Percentiles rank a stretch among this genome's conserved stretches.
Conservation (phyloP, 1,284 basidiomycete genomes). For the Puccinia hordei region DNA sequence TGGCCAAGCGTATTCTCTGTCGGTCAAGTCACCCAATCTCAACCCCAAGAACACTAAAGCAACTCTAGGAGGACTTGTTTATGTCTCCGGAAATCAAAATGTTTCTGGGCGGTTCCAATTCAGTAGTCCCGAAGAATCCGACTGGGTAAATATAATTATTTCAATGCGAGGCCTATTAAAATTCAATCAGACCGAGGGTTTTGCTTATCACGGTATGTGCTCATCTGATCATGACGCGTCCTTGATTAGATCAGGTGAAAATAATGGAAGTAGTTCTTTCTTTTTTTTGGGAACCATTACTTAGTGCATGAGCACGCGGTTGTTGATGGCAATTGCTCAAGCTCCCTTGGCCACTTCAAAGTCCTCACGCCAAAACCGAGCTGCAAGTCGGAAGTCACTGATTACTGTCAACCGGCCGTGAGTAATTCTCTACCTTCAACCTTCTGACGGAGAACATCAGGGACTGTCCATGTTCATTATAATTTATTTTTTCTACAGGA, state of each 20-base stretch:
- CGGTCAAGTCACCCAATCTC: background rate
- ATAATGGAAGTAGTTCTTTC: background rate
- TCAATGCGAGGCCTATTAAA: conserved; percentile 12
- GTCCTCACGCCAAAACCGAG: conserved; percentile 53
- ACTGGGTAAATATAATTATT: conserved; percentile 8
- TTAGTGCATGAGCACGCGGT: conserved; percentile 55
- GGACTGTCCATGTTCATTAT: background rate
- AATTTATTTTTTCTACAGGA: background rate
- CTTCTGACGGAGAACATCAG: background rate
- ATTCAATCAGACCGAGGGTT: conserved; percentile 13
- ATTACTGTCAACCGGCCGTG: conserved; percentile 55
- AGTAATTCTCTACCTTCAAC: background rate
- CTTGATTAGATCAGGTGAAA: background rate
- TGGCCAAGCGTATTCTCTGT: background rate
- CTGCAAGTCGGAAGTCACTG: conserved; percentile 54
- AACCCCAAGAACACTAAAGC: background rate
- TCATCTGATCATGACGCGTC: background rate
- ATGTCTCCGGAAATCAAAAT: background rate
- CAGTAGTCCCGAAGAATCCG: conserved; percentile 4
- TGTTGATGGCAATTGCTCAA: conserved; percentile 53
- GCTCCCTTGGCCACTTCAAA: conserved; percentile 55
- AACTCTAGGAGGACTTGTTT: background rate
- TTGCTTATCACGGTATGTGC: conserved; percentile 14
- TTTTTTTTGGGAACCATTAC: background rate
- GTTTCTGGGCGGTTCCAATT: conserved; percentile 17